phyloP scores from a whole-genome alignment of 2,329 filamentous ascomycete genomes.

The Septoria linicola region DNA sequence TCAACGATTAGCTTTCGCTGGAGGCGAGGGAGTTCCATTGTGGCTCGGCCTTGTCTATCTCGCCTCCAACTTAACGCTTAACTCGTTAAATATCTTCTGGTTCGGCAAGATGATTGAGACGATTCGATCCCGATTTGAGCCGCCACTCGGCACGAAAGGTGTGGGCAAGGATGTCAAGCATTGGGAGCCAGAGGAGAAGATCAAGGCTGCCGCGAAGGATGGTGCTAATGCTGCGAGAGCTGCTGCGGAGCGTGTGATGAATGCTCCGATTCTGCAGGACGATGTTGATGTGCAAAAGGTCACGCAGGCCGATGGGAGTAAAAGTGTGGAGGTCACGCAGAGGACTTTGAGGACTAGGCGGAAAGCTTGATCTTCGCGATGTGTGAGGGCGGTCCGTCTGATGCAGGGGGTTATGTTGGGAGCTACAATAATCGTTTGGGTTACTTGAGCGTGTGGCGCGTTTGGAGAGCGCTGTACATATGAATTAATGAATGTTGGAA shows the following conservation, averaged over 20 bases:
- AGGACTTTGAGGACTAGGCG: slow-evolving; percentile 26
- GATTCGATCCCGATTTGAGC: slow-evolving; percentile 71
- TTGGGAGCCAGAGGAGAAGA: slow-evolving; percentile 31
- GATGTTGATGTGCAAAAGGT: slow-evolving; percentile 19
- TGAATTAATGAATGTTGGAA: too few species aligned
- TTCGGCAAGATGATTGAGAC: slow-evolving; percentile 83
- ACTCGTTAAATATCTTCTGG: slow-evolving; percentile 79
- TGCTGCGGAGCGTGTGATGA: slow-evolving; percentile 26
- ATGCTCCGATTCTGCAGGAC: slow-evolving; percentile 15
- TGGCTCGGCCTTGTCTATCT: slow-evolving; percentile 72
- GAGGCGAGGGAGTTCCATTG: slow-evolving; percentile 52
- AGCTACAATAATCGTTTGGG: too few species aligned
- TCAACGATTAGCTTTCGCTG: slow-evolving; percentile 33
- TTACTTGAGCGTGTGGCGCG: not conserved
- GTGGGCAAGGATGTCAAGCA: slow-evolving; percentile 29
- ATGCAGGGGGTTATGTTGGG: too few species aligned
- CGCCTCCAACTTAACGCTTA: slow-evolving; percentile 68
- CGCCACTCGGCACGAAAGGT: slow-evolving; percentile 49
- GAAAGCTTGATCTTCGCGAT: slow-evolving; percentile 21
- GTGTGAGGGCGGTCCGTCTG: not conserved
- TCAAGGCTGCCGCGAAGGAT: slow-evolving; percentile 5
- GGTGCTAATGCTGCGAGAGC: slow-evolving; percentile 22
- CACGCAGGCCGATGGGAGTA: slow-evolving; percentile 21
- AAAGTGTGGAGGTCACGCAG: slow-evolving; percentile 23
- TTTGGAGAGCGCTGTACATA: not conserved